Evolutionary conservation across 108 stramenopile genomes (phyloP), one percentile per base, ranked within the genome.

Genomic region (Pelagomonas calceolata): DNA sequence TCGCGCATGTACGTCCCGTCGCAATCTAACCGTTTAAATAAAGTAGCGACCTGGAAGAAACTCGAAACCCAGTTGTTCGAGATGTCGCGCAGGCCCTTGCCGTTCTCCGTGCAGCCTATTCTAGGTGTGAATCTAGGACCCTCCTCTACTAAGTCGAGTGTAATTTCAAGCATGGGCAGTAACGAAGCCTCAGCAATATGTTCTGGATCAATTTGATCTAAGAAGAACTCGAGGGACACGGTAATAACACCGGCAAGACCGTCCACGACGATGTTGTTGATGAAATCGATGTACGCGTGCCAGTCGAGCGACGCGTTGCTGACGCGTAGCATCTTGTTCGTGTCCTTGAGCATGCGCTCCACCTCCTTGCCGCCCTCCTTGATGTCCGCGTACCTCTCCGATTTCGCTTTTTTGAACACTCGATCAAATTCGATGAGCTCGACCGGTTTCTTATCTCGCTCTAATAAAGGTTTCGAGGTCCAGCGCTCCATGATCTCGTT

Each of bases 1-100:
- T 93, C 92, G 46, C 84, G 82, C 71, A 91, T 68, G 67, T 90
- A 93, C 4, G 78, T 85, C n/a, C 92, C 92, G 29, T 93, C 89
- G 21, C 77, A 68, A 75, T 93, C 92, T 18, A 93, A 81, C 30
- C 92, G 85, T 78, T 91, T 89, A 68, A 92, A 85, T 36, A 90
- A 80, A 30, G 83, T 84, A 32, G 88, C 87, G 36, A 84, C 85
- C 36, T 90, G 84, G 69, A 88, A 85, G 73, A 92, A 86, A 33
- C 89, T 84, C 0, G 88, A 90, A 31, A 92, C 82, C 71, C 90
- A 80, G 65, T 66, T 69, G 68, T 89, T 83, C 37, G 91, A 83
- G 72, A 91, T 70, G 70, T 85, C 84, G 32, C 81, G 77, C 67
- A 92, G 72, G 35, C 87, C 88, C 51, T 76, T 85, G 37, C 78